phyloP scores from a whole-genome alignment of 129 eudicot species.

The Escallonia rubra region DNA sequence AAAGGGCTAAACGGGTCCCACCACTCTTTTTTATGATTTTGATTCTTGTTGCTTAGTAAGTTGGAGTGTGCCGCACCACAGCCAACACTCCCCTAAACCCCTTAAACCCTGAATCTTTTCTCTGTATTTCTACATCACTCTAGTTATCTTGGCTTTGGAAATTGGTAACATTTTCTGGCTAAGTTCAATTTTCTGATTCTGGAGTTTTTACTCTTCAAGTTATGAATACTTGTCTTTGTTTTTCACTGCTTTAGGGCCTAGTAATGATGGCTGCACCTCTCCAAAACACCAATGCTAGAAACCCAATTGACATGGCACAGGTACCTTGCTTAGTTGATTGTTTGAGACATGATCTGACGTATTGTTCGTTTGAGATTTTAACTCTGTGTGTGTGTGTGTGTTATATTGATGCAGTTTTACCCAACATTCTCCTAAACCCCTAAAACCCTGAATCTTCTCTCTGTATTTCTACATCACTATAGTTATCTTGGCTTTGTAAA shows the following conservation, averaged over 20 bases:
- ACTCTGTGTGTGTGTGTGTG: not conserved
- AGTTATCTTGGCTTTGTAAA: not conserved
- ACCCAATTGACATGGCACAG: slow-evolving; percentile 37
- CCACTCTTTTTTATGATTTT: no score
- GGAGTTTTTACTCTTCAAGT: not conserved
- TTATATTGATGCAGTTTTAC: not conserved
- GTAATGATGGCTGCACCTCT: slow-evolving; percentile 32
- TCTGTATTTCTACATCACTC: not conserved
- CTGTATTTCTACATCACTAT: not conserved
- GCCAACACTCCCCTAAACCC: not conserved
- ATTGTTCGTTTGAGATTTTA: not conserved
- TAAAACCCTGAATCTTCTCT: not conserved
- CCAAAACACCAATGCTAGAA: slow-evolving; percentile 19
- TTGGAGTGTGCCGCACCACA: no score
- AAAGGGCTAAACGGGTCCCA: no score
- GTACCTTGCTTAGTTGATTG: slow-evolving; percentile 6
- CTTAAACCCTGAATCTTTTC: slow-evolving; percentile 1
- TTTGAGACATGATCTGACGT: no score
- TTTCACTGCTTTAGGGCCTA: not conserved
- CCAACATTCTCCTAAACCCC: not conserved
- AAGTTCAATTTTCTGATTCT: not conserved
- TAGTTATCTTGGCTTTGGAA: not conserved
- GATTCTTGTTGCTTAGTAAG: no score
- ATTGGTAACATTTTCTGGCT: not conserved
- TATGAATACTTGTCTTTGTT: not conserved